Percentiles rank a stretch among this genome's conserved stretches.
Conservation (phyloP, 75 land plant genomes). For the Cupressus sempervirens region DNA sequence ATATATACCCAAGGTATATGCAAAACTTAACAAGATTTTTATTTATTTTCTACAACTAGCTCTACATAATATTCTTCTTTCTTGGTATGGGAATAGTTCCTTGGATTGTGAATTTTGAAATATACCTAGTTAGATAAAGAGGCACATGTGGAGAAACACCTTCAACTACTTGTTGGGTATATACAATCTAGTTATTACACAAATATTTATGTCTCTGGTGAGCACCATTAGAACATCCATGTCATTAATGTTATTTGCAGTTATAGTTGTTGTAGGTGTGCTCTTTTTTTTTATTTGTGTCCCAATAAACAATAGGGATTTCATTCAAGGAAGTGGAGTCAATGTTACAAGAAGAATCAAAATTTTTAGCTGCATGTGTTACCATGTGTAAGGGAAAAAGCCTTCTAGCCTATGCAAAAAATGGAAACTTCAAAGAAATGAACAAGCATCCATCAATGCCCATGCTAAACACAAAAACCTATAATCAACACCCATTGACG, state of each 20-base stretch:
- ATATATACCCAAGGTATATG: too few relatives aligned
- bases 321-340: constrained; percentile 74
- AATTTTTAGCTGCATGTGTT: constrained; percentile 6
- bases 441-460: too few relatives aligned
- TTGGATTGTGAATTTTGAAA: constrained; percentile 90
- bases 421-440: too few relatives aligned
- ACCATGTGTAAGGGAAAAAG: too few relatives aligned
- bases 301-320: constrained; percentile 82
- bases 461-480: too few relatives aligned
- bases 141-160: constrained; percentile 81
- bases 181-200: constrained; percentile 72
- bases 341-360: constrained; percentile 56
- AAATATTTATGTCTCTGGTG: constrained; percentile 66
- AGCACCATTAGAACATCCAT: constrained; percentile 55
- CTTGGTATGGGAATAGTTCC: constrained; percentile 87
- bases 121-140: constrained; percentile 71
- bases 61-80: constrained; percentile 60
- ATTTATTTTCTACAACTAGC: too few relatives aligned
- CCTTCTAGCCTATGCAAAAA: too few relatives aligned
- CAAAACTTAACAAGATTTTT: too few relatives aligned
- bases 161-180: constrained; percentile 72
- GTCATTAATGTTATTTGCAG: constrained; percentile 71
- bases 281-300: constrained; percentile 62
- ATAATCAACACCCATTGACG: too few relatives aligned
- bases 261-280: constrained; percentile 55